phyloP scores from a whole-genome alignment of 2,329 filamentous ascomycete genomes.

The Scedosporium dehoogii region DNA sequence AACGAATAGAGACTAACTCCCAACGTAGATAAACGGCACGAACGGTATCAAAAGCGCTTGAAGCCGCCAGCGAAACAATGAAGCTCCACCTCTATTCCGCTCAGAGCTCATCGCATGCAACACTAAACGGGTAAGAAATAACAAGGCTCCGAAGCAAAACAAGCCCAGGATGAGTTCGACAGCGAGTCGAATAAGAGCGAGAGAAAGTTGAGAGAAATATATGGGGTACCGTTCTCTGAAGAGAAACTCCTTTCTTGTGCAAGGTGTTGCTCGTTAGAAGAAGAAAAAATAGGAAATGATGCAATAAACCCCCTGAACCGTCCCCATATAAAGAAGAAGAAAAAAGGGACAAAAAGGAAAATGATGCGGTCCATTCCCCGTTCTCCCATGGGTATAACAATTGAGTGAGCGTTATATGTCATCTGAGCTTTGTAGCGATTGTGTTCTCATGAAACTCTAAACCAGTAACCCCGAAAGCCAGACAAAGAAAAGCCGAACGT shows the following conservation, averaged over 20 bases:
- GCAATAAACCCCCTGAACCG: background rate
- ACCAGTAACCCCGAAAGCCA: background rate
- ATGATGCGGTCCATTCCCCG: background rate
- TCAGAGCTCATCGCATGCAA: background rate
- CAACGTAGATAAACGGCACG: too few relatives aligned
- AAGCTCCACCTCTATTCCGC: background rate
- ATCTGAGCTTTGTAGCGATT: constrained; percentile 2
- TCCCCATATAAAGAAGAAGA: background rate
- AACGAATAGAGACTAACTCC: too few relatives aligned
- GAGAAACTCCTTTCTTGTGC: background rate
- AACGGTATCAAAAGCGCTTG: background rate
- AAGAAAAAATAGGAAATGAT: background rate
- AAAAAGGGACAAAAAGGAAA: background rate
- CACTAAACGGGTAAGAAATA: background rate
- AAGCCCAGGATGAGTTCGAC: background rate
- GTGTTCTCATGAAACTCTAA: constrained; percentile 2
- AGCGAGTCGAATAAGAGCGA: background rate
- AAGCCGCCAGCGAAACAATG: background rate
- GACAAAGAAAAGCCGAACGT: background rate
- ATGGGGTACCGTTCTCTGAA: background rate
- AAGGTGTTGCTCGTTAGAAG: background rate
- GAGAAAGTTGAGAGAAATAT: background rate
- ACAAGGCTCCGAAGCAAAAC: background rate
- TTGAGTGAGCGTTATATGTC: background rate
- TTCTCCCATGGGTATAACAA: background rate